Evolutionary conservation across 2,329 filamentous ascomycete species (phyloP).

Genomic region (Colletotrichum nymphaeae): DNA sequence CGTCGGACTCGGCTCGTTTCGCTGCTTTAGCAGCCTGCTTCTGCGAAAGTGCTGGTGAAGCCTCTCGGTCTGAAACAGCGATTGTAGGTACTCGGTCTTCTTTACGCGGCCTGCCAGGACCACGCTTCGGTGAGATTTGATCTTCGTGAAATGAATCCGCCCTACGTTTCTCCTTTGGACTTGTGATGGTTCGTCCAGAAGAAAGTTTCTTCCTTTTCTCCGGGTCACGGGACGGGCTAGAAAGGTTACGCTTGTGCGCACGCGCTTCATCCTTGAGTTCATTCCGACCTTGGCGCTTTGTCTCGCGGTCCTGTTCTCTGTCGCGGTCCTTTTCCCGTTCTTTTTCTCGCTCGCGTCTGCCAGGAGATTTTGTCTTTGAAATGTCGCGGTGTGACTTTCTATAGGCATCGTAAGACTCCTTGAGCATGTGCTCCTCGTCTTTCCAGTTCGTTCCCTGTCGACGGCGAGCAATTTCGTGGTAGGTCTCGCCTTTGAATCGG

Average conservation of each 20-base stretch:
- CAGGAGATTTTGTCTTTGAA: constrained; percentile 63
- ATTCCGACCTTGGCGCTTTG: constrained; percentile 54
- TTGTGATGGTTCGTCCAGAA: constrained; percentile 49
- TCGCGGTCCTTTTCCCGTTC: constrained; percentile 42
- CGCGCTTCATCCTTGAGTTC: constrained; percentile 59
- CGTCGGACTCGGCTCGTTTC: constrained; percentile 66
- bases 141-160: constrained; percentile 61
- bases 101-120: constrained; percentile 65
- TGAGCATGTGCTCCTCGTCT: constrained; percentile 85
- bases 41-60: constrained; percentile 58
- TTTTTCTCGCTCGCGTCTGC: constrained; percentile 52
- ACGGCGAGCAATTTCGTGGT: constrained; percentile 87
- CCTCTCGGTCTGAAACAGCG: constrained; percentile 64
- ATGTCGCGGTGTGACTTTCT: constrained; percentile 63
- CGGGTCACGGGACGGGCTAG: constrained; percentile 60
- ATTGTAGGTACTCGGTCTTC: constrained; percentile 62
- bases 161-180: constrained; percentile 62
- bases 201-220: constrained; percentile 57
- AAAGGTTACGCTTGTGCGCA: constrained; percentile 57
- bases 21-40: constrained; percentile 59
- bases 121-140: constrained; percentile 60
- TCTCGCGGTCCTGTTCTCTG: constrained; percentile 53
- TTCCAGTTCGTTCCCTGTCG: constrained; percentile 90
- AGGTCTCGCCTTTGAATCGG: constrained; percentile 80
- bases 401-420: constrained; percentile 77